These are phyloP conservation scores for Erodium maritimum DNA, from an alignment of 345 rosid genomes.

Conservation along the genomic window DNA sequence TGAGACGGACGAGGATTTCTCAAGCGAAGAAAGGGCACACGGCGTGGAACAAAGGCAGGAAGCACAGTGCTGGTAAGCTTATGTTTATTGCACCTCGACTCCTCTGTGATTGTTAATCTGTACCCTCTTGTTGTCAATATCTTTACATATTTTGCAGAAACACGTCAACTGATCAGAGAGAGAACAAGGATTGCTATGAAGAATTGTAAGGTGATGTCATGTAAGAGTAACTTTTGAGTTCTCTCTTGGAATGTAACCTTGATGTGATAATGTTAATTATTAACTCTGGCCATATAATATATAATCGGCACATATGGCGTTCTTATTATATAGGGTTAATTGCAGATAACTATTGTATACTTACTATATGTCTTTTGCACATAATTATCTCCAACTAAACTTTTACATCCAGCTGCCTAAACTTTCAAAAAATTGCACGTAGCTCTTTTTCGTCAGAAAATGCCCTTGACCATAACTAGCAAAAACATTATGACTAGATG, in stretches of 20 bases:
- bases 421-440: too few species aligned
- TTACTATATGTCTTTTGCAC: too few species aligned
- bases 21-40: slow-evolving; percentile 86
- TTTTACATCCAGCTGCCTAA: too few species aligned
- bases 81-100: background rate
- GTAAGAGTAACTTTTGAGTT: slow-evolving; percentile 43
- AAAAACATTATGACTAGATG: too few species aligned
- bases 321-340: too few species aligned
- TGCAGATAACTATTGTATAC: too few species aligned
- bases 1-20: slow-evolving; percentile 78
- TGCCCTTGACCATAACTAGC: too few species aligned
- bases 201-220: slow-evolving; percentile 99
- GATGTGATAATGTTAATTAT: background rate
- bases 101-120: background rate
- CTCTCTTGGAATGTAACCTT: slow-evolving; percentile 9
- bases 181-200: slow-evolving; percentile 93
- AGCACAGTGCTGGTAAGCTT: slow-evolving; percentile 70
- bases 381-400: too few species aligned
- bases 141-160: slow-evolving; percentile 40
- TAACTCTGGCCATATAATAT: too few species aligned
- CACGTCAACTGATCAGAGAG: slow-evolving; percentile 66
- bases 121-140: background rate
- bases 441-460: too few species aligned
- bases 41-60: slow-evolving; percentile 98
- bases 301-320: too few species aligned